Conservation (phyloP, 345 rosid genomes). For the Nephelium lappaceum region DNA sequence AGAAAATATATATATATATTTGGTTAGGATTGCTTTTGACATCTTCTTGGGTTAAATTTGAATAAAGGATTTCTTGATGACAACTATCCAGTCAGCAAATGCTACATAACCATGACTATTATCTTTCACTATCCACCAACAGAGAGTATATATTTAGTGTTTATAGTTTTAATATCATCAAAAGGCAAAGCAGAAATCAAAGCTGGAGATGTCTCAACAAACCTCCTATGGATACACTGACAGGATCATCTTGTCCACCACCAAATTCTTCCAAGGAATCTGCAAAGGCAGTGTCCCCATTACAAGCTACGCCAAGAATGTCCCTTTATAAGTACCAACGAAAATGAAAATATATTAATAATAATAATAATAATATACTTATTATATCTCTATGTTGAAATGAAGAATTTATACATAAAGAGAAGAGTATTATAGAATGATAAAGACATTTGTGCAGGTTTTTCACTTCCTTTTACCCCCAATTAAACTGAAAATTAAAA, state of each 20-base stretch:
- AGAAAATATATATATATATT: background rate
- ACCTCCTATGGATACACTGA: constrained; percentile 90
- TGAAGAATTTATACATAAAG: background rate
- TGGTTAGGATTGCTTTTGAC: background rate
- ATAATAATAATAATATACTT: background rate
- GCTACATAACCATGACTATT: background rate
- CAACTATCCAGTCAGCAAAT: background rate
- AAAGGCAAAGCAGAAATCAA: constrained; percentile 5
- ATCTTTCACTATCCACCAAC: background rate
- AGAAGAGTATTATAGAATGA: background rate
- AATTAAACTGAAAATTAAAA: background rate
- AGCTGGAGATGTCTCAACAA: constrained; percentile 26
- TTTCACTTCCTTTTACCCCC: background rate
- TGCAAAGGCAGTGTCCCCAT: constrained; percentile 63
- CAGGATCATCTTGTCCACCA: constrained; percentile 85
- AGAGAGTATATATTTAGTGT: background rate
- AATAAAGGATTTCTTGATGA: background rate
- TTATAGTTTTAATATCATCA: background rate
- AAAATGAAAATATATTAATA: background rate
- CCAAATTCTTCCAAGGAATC: constrained; percentile 85
- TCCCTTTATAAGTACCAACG: constrained; percentile 43
- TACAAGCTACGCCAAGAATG: constrained; percentile 72
- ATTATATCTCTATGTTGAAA: background rate
- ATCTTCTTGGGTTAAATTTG: background rate
- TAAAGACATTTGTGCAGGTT: background rate